Evolutionary conservation across 345 rosid genomes (phyloP), one percentile per base, ranked within the genome.

Genomic region (Populus ilicifolia): DNA sequence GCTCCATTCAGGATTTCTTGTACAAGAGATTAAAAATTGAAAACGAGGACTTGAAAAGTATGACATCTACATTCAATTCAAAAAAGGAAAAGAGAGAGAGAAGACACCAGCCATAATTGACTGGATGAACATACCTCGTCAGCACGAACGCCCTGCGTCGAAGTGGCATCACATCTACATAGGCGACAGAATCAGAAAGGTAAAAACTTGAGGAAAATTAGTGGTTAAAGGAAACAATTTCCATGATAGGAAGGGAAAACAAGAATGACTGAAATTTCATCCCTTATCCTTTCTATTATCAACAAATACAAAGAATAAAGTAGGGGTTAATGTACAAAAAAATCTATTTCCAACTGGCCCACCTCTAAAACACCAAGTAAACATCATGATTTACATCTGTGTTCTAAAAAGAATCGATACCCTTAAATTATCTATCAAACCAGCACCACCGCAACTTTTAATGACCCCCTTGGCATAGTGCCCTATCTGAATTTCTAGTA

Each of bases 261-360:
- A 23, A 75, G 23, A 38, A 14, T n/a, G 36, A 67, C 72, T 75
- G 39, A 67, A 67, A 35, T 44, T 46, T 52, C 71, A 78, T 77
- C 76, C 67, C 4, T 66, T 62, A 70, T 73, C 29, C 64, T 79
- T 85, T 78, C 80, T 81, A 77, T 77, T 77, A 80, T 83, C 81
- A 73, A 80, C 80, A 88, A 39, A 80, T 81, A 74, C 87, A 88
- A 86, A 79, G 86, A 84, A 88, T 77, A 35, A 46, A 12, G 78
- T 73, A 21, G 80, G 70, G 73, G 79, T 67, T 77, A 83, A 77
- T 83, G 84, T 86, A 88, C 89, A 88, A 63, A 75, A 74, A 43
- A 30, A 75, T 48, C 50, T 67, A 75, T n/a, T 59, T 59, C 64
- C 73, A 62, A 65, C 25, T 70, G 70, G 74, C 69, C 72, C 74